phyloP scores from a whole-genome alignment of 495 filamentous ascomycete genomes.

The Cudoniella acicularis region DNA sequence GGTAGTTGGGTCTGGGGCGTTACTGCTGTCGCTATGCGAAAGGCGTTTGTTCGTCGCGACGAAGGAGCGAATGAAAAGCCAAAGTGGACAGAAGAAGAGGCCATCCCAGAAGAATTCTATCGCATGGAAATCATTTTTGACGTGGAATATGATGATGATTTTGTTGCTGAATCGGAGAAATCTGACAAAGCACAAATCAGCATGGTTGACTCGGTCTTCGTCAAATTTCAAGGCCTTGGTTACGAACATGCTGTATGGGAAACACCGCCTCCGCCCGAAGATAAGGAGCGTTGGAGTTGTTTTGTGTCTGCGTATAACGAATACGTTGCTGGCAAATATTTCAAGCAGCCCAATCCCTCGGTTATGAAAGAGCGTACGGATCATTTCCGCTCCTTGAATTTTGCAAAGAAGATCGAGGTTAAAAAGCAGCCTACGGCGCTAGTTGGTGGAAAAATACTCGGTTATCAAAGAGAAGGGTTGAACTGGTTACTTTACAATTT shows the following conservation, averaged over 20 bases:
- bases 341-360: constrained; percentile 49
- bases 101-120: constrained; percentile 78
- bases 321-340: constrained; percentile 71
- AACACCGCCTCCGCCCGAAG: constrained; percentile 59
- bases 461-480: constrained; percentile 87
- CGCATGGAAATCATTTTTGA: constrained; percentile 85
- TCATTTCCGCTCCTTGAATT: constrained; percentile 58
- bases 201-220: constrained; percentile 64
- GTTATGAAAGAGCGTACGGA: constrained; percentile 59
- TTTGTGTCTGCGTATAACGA: constrained; percentile 82
- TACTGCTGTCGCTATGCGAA: constrained; percentile 57
- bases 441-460: constrained; percentile 78
- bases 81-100: constrained; percentile 69
- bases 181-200: constrained; percentile 64
- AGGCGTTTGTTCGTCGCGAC: constrained; percentile 68
- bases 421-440: constrained; percentile 71
- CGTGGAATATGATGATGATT: constrained; percentile 57
- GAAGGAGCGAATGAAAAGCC: constrained; percentile 53
- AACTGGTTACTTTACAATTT: constrained; percentile 98
- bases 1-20: constrained; percentile 88
- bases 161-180: constrained; percentile 48
- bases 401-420: constrained; percentile 60
- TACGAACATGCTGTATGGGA: constrained; percentile 95
- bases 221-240: constrained; percentile 93
- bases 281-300: constrained; percentile 68